Conservation (phyloP, 352 stramenopile genomes). For the Globisporangium camurandrum region DNA sequence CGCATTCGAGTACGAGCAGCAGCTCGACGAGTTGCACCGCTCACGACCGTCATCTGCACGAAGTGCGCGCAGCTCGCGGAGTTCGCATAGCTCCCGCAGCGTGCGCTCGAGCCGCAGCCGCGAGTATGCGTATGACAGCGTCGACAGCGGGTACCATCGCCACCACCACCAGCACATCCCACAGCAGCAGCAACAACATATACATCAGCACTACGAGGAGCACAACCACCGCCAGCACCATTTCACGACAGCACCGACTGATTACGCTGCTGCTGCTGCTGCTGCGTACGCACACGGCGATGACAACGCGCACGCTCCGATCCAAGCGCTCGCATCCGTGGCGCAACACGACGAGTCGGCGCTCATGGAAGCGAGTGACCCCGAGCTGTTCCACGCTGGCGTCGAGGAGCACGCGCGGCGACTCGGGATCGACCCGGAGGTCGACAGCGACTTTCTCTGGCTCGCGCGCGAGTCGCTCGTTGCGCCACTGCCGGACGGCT, state of each 20-base stretch:
- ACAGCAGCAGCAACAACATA: neutral
- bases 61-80: slow-evolving; percentile 1
- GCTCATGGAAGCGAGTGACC: slow-evolving; percentile 49
- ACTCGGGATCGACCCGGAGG: slow-evolving; percentile 55
- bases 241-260: no score
- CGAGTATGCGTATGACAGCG: slow-evolving; percentile 4
- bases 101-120: slow-evolving; percentile 3
- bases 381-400: slow-evolving; percentile 63
- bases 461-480: slow-evolving; percentile 71
- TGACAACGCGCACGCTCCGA: neutral
- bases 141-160: neutral
- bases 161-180: slow-evolving; percentile 1
- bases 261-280: no score
- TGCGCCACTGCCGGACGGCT: slow-evolving; percentile 55
- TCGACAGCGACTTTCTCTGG: slow-evolving; percentile 58
- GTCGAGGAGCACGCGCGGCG: slow-evolving; percentile 64
- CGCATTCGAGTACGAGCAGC: slow-evolving; percentile 3
- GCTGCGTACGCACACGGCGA: neutral
- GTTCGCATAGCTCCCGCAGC: neutral
- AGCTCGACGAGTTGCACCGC: slow-evolving; percentile 1
- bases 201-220: neutral
- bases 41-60: slow-evolving; percentile 6
- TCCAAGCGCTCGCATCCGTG: neutral
- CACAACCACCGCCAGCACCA: no score
- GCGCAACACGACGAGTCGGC: slow-evolving; percentile 29